These are phyloP conservation scores for Aspergillus ochraceus DNA, from an alignment of 2,329 filamentous ascomycete species.

Conservation along the genomic window DNA sequence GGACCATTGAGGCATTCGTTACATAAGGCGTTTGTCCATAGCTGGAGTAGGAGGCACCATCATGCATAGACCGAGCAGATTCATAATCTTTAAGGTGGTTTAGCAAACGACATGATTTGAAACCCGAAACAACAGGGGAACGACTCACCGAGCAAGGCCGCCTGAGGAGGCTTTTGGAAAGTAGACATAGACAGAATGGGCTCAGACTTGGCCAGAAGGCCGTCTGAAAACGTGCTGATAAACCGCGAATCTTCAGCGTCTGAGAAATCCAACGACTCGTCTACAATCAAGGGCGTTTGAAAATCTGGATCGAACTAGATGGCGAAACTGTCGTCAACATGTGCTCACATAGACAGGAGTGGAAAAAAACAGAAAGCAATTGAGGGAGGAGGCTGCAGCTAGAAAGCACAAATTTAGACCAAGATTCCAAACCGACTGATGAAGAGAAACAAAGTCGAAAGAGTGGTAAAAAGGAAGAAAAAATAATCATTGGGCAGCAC, in stretches of 20 bases:
- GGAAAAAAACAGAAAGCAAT: neutral
- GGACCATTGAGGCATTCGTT: constrained; percentile 36
- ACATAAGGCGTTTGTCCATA: constrained; percentile 42
- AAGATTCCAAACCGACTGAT: constrained; percentile 15
- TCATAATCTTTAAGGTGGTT: constrained; percentile 33
- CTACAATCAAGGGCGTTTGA: constrained; percentile 48
- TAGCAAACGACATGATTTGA: constrained; percentile 4
- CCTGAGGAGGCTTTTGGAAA: constrained; percentile 73
- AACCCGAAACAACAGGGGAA: neutral
- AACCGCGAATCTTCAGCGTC: constrained; percentile 48
- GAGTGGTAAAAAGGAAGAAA: neutral
- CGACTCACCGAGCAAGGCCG: constrained; percentile 78
- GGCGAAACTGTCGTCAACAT: constrained; percentile 15
- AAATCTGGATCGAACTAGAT: constrained; percentile 45
- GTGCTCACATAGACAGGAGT: constrained; percentile 5
- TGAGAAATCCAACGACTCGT: constrained; percentile 48
- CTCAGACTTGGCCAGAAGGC: constrained; percentile 58
- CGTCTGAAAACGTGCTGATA: constrained; percentile 48
- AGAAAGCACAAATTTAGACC: constrained; percentile 19
- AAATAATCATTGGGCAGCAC: constrained; percentile 21
- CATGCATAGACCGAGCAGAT: constrained; percentile 38
- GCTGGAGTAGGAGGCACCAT: constrained; percentile 42
- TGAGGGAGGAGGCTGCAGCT: constrained; percentile 9
- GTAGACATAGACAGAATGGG: constrained; percentile 75
- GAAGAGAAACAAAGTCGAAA: neutral